Evolutionary conservation across 176 grass and related monocot genomes (phyloP).

Genomic region (Raddia guianensis): DNA sequence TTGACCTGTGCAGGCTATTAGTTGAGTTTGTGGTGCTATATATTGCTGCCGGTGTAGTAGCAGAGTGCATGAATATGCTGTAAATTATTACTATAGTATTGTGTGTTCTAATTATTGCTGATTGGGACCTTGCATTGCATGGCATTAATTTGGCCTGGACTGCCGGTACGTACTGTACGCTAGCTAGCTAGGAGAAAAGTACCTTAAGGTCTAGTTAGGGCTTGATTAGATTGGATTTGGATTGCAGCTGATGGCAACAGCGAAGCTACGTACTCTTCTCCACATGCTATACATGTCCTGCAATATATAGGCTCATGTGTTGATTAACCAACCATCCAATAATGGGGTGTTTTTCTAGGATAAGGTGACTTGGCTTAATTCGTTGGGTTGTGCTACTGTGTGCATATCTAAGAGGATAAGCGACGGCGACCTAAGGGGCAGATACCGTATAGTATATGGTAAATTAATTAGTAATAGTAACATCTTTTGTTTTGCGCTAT

Average conservation of each 20-base stretch:
- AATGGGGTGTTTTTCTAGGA: too few species aligned
- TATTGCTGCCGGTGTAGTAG: not conserved
- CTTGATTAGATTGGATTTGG: not conserved
- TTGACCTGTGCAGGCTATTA: not conserved
- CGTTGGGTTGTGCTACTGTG: too few species aligned
- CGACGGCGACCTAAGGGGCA: too few species aligned
- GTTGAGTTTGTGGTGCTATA: too few species aligned
- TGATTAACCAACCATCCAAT: not conserved
- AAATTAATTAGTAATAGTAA: too few species aligned
- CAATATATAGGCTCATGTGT: too few species aligned
- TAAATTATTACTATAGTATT: too few species aligned
- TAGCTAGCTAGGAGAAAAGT: not conserved
- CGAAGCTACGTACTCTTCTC: not conserved
- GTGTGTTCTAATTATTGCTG: not conserved
- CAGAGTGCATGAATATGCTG: not conserved
- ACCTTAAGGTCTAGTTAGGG: not conserved
- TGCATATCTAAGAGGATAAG: too few species aligned
- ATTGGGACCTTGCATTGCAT: not conserved
- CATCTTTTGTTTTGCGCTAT: too few species aligned
- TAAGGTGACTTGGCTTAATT: too few species aligned
- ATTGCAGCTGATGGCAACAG: conserved; percentile 15
- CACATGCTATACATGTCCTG: not conserved
- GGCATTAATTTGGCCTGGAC: not conserved
- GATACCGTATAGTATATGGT: too few species aligned
- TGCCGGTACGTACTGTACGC: not conserved